These are phyloP conservation scores for Diaporthe sp. DNA, from an alignment of 2,329 filamentous ascomycete genomes.

Conservation along the genomic window DNA sequence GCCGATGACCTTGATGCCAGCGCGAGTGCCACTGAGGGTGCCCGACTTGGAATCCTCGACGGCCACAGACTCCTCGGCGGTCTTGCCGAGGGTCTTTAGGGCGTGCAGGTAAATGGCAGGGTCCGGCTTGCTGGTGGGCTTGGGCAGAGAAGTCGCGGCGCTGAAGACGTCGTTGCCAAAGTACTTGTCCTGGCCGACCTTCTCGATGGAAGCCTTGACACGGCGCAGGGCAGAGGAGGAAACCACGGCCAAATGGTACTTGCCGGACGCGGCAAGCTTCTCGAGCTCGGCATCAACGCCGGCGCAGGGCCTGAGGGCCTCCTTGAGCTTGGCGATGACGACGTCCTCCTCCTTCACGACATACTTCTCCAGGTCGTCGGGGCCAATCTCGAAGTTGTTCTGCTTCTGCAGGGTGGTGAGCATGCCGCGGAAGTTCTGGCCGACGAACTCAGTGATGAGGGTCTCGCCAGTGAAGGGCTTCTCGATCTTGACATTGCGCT, in stretches of 20 bases:
- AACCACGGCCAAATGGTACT: slow-evolving; percentile 84
- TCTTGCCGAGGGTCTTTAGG: slow-evolving; percentile 79
- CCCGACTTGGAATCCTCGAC: slow-evolving; percentile 93
- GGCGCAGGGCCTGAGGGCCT: slow-evolving; percentile 75
- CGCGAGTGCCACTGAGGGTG: slow-evolving; percentile 79
- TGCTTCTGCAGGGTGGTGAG: slow-evolving; percentile 81
- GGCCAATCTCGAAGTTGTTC: slow-evolving; percentile 78
- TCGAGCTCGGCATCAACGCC: slow-evolving; percentile 79
- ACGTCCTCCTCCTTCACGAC: slow-evolving; percentile 84
- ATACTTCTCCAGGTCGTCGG: slow-evolving; percentile 79
- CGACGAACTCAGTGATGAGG: slow-evolving; percentile 89
- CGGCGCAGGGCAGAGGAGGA: slow-evolving; percentile 84
- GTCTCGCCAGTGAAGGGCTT: slow-evolving; percentile 82
- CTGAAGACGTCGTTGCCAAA: slow-evolving; percentile 85
- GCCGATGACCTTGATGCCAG: slow-evolving; percentile 84
- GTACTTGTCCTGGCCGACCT: slow-evolving; percentile 84
- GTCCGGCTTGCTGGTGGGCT: slow-evolving; percentile 91
- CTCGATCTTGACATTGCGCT: slow-evolving; percentile 64
- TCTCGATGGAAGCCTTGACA: slow-evolving; percentile 82
- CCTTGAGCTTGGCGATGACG: slow-evolving; percentile 84
- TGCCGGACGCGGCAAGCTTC: slow-evolving; percentile 69
- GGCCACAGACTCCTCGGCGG: slow-evolving; percentile 79
- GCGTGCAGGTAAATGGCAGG: slow-evolving; percentile 89
- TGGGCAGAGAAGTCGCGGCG: slow-evolving; percentile 82
- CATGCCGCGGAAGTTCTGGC: slow-evolving; percentile 96